phyloP scores from a whole-genome alignment of 176 grass and related monocot species.

The Oryza coarctata region DNA sequence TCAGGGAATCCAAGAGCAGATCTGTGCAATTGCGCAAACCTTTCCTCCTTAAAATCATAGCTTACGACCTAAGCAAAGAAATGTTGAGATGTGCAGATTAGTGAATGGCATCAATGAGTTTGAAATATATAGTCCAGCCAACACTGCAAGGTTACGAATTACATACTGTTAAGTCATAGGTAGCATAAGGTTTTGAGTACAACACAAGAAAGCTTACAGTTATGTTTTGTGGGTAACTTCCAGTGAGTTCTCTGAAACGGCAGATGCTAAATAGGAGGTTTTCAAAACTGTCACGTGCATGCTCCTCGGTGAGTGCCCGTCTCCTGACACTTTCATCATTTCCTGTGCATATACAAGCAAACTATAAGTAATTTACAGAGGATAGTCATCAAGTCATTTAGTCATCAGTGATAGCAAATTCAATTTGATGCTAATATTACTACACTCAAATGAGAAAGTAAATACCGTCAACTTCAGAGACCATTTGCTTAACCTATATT shows the following conservation, averaged over 20 bases:
- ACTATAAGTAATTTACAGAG: not conserved
- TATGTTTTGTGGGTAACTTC: conserved; percentile 86
- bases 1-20: conserved; percentile 74
- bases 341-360: conserved; percentile 47
- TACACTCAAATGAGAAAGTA: not conserved
- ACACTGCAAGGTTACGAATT: not conserved
- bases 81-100: not conserved
- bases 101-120: not conserved
- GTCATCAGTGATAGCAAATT: not conserved
- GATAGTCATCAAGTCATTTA: not conserved
- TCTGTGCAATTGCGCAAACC: conserved; percentile 78
- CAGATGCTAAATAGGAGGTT: conserved; percentile 95
- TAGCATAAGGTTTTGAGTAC: not conserved
- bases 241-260: conserved; percentile 91
- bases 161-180: not conserved
- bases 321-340: conserved; percentile 73
- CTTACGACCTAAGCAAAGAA: conserved; percentile 63
- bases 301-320: conserved; percentile 84
- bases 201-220: conserved; percentile 60
- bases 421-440: conserved; percentile 7
- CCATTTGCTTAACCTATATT: not conserved
- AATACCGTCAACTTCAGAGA: conserved; percentile 16
- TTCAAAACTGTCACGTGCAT: conserved; percentile 97
- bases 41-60: conserved; percentile 93
- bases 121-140: not conserved